Evolutionary conservation across 1,139 yeast genomes (phyloP).

Genomic region (Blastobotrys elegans): DNA sequence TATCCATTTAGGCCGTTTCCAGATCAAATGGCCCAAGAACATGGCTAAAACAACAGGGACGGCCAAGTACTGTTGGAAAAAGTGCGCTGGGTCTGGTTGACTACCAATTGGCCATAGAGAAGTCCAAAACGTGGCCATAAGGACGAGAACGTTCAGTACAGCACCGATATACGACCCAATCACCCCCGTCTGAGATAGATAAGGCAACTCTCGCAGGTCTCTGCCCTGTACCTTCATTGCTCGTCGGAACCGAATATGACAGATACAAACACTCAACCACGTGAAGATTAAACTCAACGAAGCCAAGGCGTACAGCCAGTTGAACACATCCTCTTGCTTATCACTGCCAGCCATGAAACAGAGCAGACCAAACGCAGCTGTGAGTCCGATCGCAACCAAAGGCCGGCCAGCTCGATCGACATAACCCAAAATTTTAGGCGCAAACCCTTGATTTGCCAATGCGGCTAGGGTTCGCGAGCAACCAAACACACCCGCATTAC

Average conservation of each 20-base stretch:
- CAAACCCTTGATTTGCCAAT: constrained; percentile 74
- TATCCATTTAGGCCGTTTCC: constrained; percentile 42
- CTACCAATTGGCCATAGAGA: constrained; percentile 66
- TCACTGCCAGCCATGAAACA: constrained; percentile 52
- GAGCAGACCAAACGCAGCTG: constrained; percentile 58
- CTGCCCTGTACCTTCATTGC: constrained; percentile 67
- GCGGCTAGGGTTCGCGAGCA: constrained; percentile 80
- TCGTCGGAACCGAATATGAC: constrained; percentile 73
- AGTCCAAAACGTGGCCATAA: constrained; percentile 78
- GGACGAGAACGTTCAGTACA: constrained; percentile 41
- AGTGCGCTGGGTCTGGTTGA: constrained; percentile 39
- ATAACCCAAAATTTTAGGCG: constrained; percentile 69
- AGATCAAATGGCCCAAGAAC: constrained; percentile 49
- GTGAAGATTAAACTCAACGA: constrained; percentile 81
- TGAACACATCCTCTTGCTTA: constrained; percentile 44
- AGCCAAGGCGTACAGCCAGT: constrained; percentile 78
- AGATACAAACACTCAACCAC: constrained; percentile 73
- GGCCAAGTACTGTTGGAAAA: constrained; percentile 53
- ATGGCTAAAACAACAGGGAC: constrained; percentile 47
- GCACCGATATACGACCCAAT: constrained; percentile 38
- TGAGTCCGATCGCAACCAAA: constrained; percentile 54
- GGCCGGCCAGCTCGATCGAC: constrained; percentile 76
- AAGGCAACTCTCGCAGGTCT: constrained; percentile 61
- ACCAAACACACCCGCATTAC: constrained; percentile 72
- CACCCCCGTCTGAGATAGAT: constrained; percentile 62